Evolutionary conservation across 805 yeast species (phyloP).

Genomic region (Candida arabinofermentans): DNA sequence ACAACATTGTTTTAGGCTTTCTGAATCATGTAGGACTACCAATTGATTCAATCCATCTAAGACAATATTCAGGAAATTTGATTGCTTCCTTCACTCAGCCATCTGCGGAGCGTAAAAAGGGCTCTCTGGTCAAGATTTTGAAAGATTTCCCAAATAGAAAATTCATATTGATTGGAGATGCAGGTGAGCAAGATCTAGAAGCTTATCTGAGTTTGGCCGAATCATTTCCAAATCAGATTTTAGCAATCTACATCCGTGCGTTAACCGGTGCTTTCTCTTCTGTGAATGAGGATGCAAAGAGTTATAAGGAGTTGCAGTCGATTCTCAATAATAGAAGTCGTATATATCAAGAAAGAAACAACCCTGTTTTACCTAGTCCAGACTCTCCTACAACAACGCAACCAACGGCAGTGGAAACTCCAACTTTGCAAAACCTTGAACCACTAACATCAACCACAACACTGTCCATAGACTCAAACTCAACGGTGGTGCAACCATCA

Average conservation of each 20-base stretch:
- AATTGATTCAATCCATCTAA: conserved; percentile 76
- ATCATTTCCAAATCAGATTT: conserved; percentile 55
- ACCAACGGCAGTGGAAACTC: too few relatives aligned
- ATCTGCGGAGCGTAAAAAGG: conserved; percentile 73
- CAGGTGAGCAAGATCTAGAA: conserved; percentile 93
- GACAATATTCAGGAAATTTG: conserved; percentile 81
- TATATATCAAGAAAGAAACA: not conserved
- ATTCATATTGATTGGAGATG: conserved; percentile 87
- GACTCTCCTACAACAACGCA: not conserved
- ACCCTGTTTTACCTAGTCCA: not conserved
- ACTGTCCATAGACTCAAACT: conserved; percentile 4
- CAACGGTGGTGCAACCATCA: conserved; percentile 2
- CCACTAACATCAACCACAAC: conserved; percentile 13
- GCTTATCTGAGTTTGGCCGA: conserved; percentile 75
- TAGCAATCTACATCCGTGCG: conserved; percentile 77
- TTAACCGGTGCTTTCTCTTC: conserved; percentile 68
- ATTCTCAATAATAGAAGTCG: conserved; percentile 13
- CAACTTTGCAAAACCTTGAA: conserved; percentile 2
- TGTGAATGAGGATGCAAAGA: conserved; percentile 34
- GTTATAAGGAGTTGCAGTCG: conserved; percentile 19
- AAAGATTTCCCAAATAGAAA: conserved; percentile 72
- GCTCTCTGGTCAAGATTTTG: conserved; percentile 57
- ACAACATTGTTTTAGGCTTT: conserved; percentile 53
- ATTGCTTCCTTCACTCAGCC: conserved; percentile 84
- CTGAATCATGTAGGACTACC: conserved; percentile 60